phyloP scores from a whole-genome alignment of 2,329 filamentous ascomycete species.

The Pyrenophora seminiperda region DNA sequence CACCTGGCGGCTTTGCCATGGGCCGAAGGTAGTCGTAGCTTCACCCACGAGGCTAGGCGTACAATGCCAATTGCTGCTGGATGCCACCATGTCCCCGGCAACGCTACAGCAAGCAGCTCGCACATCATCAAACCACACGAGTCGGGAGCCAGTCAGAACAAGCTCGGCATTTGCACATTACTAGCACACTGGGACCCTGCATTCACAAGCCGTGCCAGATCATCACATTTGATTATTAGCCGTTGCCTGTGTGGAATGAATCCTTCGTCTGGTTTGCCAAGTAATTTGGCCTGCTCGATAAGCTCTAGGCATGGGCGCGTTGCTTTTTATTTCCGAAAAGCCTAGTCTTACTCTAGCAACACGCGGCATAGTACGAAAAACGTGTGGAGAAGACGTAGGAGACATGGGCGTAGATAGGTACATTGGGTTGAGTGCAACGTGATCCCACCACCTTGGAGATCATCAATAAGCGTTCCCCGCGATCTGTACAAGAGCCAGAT shows the following conservation, averaged over 20 bases:
- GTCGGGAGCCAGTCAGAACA: conserved; percentile 2
- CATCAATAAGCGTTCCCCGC: conserved; percentile 28
- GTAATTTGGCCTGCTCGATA: conserved; percentile 15
- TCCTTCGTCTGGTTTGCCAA: conserved; percentile 18
- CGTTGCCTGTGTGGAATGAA: conserved; percentile 15
- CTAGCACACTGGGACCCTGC: conserved; percentile 24
- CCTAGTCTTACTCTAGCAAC: conserved; percentile 7
- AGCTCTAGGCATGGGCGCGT: conserved; percentile 7
- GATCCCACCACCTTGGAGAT: conserved; percentile 26
- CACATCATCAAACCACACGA: too few relatives aligned
- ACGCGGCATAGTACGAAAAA: conserved; percentile 1
- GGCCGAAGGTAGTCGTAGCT: background rate
- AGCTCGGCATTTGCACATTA: conserved; percentile 18
- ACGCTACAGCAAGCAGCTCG: too few relatives aligned
- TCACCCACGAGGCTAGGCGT: too few relatives aligned
- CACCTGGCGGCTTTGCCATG: background rate
- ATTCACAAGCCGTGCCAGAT: conserved; percentile 19
- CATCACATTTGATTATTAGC: conserved; percentile 25
- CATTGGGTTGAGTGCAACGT: conserved; percentile 9
- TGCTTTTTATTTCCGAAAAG: conserved; percentile 26
- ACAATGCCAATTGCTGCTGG: too few relatives aligned
- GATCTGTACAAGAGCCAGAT: conserved; percentile 25
- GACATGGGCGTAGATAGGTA: conserved; percentile 1
- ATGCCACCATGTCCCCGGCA: too few relatives aligned
- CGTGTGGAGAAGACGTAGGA: conserved; percentile 15